A percentile compares a stretch with the other conserved stretches of the same genome.
These are phyloP conservation scores for Zygoascus bituminiphila DNA, from an alignment of 805 yeast species.

Conservation along the genomic window DNA sequence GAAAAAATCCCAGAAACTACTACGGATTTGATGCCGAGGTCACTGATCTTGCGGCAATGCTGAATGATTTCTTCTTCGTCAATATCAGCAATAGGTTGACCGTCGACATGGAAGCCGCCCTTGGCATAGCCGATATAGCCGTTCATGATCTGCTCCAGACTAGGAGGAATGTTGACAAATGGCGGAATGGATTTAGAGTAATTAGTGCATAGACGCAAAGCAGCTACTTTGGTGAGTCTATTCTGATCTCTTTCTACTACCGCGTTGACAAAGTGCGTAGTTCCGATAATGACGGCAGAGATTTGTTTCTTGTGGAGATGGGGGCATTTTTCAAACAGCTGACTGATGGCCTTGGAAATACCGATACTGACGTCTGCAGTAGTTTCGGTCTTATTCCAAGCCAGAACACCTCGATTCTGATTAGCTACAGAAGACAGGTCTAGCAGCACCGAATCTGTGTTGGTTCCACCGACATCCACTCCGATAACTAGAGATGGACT, in stretches of 20 bases:
- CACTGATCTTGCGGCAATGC: constrained; percentile 30
- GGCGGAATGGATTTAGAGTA: constrained; percentile 35
- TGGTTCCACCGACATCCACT: constrained; percentile 47
- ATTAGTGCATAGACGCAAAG: constrained; percentile 38
- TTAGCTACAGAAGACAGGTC: constrained; percentile 29
- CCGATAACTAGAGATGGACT: constrained; percentile 29
- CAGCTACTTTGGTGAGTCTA: constrained; percentile 38
- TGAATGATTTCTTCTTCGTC: constrained; percentile 8
- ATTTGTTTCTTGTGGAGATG: constrained; percentile 22
- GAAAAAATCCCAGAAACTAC: constrained; percentile 39
- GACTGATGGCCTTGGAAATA: constrained; percentile 31
- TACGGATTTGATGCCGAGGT: constrained; percentile 26
- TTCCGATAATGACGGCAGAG: constrained; percentile 41
- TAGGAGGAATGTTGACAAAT: constrained; percentile 37
- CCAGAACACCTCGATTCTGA: constrained; percentile 30
- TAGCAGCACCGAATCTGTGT: constrained; percentile 40
- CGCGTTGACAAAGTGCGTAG: constrained; percentile 47
- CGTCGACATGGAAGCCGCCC: constrained; percentile 15
- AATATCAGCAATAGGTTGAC: constrained; percentile 7
- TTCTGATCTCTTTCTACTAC: constrained; percentile 40
- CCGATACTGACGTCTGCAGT: constrained; percentile 40
- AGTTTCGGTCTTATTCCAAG: constrained; percentile 37
- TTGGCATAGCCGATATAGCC: constrained; percentile 10
- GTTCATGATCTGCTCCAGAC: constrained; percentile 8
- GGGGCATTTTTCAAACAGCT: constrained; percentile 25